Base-by-base conservation (phyloP, 306 rosid species). In the Castanea mollissima region DNA sequence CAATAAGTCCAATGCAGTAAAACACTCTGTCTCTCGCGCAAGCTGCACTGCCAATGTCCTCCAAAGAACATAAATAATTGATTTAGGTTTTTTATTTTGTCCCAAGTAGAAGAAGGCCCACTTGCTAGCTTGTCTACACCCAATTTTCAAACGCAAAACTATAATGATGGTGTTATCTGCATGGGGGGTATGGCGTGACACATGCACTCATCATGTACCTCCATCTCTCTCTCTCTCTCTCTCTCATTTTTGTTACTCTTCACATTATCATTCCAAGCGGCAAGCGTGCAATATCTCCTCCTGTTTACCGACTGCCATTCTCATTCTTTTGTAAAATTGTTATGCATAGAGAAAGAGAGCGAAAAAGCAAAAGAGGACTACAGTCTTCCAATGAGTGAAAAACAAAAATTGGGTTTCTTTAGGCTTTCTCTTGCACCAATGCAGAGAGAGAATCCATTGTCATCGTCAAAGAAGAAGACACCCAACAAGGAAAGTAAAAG, bases 391-490 rank as follows among this genome's bases (percentile, higher is more conserved):
- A 77, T 16, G 79, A 79, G 79, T 54, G 60, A 49, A 55, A 80
- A 78, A 62, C 18, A 81, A 83, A 63, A 25, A 55, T 41, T 32
- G 75, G 51, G 73, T 79, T 25, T 85, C 86, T 90, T 82, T 82
- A 74, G 49, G 78, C 94, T 92, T 92, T 94, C 94, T 89, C 97
- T 88, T 79, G 80, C 80, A 90, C 83, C 98, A 83, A 94, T 81
- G 93, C 78, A 60, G 83, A 20, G 80, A 82, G 89, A 82, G 87
- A 86, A 82, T 84, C 80, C 64, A 21, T 78, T 83, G 80, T 82
- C 81, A 76, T 88, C 75, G 86, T 86, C 92, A 86, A 90, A 87
- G 93, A 81, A 83, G 90, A 85, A 86, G 85, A 80, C 82, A 81
- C 86, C 88, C 78, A 89, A 88, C 71, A 57, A 78, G 21, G 74